These are phyloP conservation scores for Mucor piriformis DNA, from an alignment of 371 early-diverging fungal species.

Conservation along the genomic window DNA sequence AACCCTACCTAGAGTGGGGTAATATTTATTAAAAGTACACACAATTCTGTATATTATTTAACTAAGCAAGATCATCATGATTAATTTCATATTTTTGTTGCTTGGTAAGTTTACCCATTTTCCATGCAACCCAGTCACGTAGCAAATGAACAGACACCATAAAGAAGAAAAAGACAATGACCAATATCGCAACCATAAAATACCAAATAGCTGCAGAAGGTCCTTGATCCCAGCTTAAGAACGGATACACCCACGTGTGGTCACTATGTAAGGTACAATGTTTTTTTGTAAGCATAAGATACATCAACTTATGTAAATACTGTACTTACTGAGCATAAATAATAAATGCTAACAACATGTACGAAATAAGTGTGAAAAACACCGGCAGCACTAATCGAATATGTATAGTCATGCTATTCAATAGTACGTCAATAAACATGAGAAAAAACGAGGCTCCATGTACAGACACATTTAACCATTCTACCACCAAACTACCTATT, in stretches of 20 bases:
- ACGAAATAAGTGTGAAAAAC: slow-evolving; percentile 41
- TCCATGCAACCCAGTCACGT: slow-evolving; percentile 39
- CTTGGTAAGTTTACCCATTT: slow-evolving; percentile 4
- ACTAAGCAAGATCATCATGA: too few relatives aligned
- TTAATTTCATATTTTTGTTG: background rate
- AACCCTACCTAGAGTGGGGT: too few relatives aligned
- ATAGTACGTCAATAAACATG: slow-evolving; percentile 53
- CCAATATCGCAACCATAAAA: slow-evolving; percentile 36
- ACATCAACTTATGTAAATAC: too few relatives aligned
- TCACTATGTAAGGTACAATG: slow-evolving; percentile 14
- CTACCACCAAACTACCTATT: slow-evolving; percentile 8
- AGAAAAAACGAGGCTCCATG: slow-evolving; percentile 57
- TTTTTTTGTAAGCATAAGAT: too few relatives aligned
- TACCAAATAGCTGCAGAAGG: slow-evolving; percentile 46
- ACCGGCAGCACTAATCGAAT: slow-evolving; percentile 44
- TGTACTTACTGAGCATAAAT: slow-evolving; percentile 38
- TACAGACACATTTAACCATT: slow-evolving; percentile 53
- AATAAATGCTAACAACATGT: slow-evolving; percentile 57
- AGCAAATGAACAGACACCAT: slow-evolving; percentile 40
- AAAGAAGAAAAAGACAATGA: slow-evolving; percentile 44
- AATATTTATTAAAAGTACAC: too few relatives aligned
- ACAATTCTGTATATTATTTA: too few relatives aligned
- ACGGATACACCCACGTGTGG: slow-evolving; percentile 56
- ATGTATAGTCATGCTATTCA: slow-evolving; percentile 46
- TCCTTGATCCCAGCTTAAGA: slow-evolving; percentile 56